Conservation (phyloP, 1,139 yeast genomes). For the Pichia sp. region DNA sequence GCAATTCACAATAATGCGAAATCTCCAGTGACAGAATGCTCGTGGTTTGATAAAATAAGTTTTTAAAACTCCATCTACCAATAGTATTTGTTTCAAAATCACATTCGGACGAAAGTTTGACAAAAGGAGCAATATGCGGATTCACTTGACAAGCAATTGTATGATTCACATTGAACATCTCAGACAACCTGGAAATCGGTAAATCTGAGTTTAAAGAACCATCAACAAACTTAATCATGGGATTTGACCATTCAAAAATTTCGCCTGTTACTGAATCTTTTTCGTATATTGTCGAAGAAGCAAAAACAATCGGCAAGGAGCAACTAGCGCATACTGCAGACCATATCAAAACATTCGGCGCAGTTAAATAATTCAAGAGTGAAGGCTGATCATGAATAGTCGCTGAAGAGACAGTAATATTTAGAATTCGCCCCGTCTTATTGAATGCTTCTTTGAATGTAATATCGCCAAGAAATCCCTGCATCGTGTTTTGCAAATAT, state of each 20-base stretch:
- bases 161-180: conserved; percentile 95
- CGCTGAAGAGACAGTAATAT: conserved; percentile 71
- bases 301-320: conserved; percentile 85
- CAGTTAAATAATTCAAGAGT: conserved; percentile 79
- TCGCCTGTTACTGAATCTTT: conserved; percentile 67
- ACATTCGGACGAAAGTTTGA: conserved; percentile 57
- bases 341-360: conserved; percentile 82
- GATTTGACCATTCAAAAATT: conserved; percentile 74
- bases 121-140: conserved; percentile 88
- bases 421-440: conserved; percentile 49
- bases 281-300: conserved; percentile 78
- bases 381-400: conserved; percentile 73
- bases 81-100: conserved; percentile 33
- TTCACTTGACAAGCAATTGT: conserved; percentile 96
- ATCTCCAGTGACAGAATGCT: conserved; percentile 61
- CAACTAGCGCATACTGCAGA: conserved; percentile 98
- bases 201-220: conserved; percentile 94
- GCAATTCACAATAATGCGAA: conserved; percentile 65
- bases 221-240: conserved; percentile 79
- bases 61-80: conserved; percentile 57
- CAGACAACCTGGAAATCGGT: conserved; percentile 83
- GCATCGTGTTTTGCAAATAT: conserved; percentile 66
- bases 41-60: conserved; percentile 45
- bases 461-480: conserved; percentile 75
- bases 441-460: conserved; percentile 61